Percentiles rank a stretch among this genome's conserved stretches.
These are phyloP conservation scores for Penicillium maclennaniae DNA, from an alignment of 495 filamentous ascomycete genomes.

Conservation along the genomic window DNA sequence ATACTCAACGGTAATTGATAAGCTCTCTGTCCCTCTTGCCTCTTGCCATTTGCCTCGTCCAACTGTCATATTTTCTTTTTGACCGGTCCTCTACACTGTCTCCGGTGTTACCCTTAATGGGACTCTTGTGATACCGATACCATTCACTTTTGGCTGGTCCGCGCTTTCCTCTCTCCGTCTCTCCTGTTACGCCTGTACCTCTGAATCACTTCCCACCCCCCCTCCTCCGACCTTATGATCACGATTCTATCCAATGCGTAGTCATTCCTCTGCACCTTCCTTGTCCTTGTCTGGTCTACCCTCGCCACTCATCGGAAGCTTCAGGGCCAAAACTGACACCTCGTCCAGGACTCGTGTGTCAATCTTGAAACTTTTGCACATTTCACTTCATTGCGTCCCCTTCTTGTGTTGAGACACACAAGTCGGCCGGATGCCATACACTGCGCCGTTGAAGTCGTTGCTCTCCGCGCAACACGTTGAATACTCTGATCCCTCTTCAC, in stretches of 20 bases:
- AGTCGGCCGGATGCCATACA: slow-evolving; percentile 82
- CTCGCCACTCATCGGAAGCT: slow-evolving; percentile 15
- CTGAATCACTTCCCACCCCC: slow-evolving; percentile 2
- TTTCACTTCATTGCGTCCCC: not conserved
- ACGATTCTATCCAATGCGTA: slow-evolving; percentile 17
- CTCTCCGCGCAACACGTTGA: slow-evolving; percentile 68
- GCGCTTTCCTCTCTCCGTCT: slow-evolving; percentile 20
- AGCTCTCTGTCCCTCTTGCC: slow-evolving; percentile 13
- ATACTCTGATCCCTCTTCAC: slow-evolving; percentile 56
- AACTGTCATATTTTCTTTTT: slow-evolving; percentile 12
- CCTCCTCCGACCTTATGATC: slow-evolving; percentile 8
- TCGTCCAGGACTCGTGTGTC: slow-evolving; percentile 3
- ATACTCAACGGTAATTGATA: slow-evolving; percentile 19
- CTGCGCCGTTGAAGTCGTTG: slow-evolving; percentile 77
- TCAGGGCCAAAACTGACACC: slow-evolving; percentile 13
- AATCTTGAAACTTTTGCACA: slow-evolving; percentile 2
- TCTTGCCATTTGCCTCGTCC: slow-evolving; percentile 7
- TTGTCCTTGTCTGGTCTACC: slow-evolving; percentile 9
- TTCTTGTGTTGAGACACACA: slow-evolving; percentile 42
- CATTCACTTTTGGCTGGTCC: slow-evolving; percentile 10
- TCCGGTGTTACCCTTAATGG: slow-evolving; percentile 17
- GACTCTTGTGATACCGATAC: slow-evolving; percentile 25
- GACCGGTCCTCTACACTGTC: slow-evolving; percentile 7
- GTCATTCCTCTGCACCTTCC: slow-evolving; percentile 14
- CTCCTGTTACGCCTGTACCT: slow-evolving; percentile 11